phyloP scores from a whole-genome alignment of 2,329 filamentous ascomycete genomes.

The Claviceps monticola region DNA sequence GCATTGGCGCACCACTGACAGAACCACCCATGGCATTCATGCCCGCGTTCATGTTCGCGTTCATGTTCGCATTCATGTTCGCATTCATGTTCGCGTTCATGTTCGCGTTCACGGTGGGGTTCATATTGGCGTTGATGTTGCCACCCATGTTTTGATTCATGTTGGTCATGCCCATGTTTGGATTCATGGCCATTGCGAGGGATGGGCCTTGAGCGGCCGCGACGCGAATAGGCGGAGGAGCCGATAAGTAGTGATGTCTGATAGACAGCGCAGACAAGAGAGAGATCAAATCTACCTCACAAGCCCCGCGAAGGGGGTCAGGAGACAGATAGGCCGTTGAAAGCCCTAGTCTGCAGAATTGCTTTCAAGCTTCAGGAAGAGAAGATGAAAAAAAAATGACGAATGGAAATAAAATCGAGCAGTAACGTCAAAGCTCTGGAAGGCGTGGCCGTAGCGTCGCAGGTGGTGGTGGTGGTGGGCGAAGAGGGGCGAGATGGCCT shows the following conservation, averaged over 20 bases:
- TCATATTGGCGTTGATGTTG: too few species aligned
- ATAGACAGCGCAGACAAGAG: conserved; percentile 4
- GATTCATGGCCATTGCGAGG: conserved; percentile 36
- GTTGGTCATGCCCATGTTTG: conserved; percentile 49
- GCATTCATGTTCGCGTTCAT: too few species aligned
- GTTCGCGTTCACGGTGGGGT: too few species aligned
- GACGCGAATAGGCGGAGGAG: conserved; percentile 7
- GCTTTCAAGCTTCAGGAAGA: conserved; percentile 1
- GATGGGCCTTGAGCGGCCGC: conserved; percentile 3
- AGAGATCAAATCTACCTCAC: conserved; percentile 5
- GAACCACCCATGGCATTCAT: conserved; percentile 58
- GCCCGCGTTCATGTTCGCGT: conserved; percentile 47
- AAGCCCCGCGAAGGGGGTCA: neutral
- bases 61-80: conserved; percentile 28
- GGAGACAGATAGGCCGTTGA: conserved; percentile 13
- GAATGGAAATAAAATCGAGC: neutral
- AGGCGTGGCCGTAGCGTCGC: conserved; percentile 16
- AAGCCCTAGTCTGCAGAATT: conserved; percentile 11
- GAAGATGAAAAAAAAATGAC: neutral
- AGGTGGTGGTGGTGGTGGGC: conserved; percentile 7
- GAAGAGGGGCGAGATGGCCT: conserved; percentile 9
- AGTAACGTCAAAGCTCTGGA: conserved; percentile 17
- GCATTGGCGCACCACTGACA: conserved; percentile 45
- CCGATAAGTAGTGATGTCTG: conserved; percentile 2
- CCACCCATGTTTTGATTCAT: conserved; percentile 23